A percentile compares a stretch with the other conserved stretches of the same genome.
phyloP scores from a whole-genome alignment of 2,329 filamentous ascomycete species.

The Fusarium heterosporum region DNA sequence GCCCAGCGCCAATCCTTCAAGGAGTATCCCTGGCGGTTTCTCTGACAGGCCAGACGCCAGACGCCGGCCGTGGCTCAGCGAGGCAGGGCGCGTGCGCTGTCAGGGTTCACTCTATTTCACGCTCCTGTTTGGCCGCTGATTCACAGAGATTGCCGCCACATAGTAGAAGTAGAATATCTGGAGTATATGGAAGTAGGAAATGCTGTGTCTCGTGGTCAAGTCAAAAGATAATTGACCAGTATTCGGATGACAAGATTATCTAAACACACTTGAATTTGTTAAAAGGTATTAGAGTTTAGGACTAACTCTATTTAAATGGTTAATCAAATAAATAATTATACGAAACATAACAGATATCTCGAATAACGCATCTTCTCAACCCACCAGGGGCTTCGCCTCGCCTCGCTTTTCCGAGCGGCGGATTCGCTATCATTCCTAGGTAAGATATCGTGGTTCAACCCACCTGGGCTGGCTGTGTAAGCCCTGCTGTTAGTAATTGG shows the following conservation, averaged over 20 bases:
- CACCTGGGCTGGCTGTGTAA: slow-evolving; percentile 16
- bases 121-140: slow-evolving; percentile 24
- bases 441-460: slow-evolving; percentile 8
- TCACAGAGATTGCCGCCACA: slow-evolving; percentile 34
- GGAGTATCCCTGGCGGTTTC: slow-evolving; percentile 16
- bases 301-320: neutral
- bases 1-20: slow-evolving; percentile 26
- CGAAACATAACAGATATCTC: neutral
- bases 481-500: neutral
- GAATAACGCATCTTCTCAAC: neutral
- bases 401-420: slow-evolving; percentile 26
- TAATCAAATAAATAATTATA: neutral
- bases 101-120: slow-evolving; percentile 8
- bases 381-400: slow-evolving; percentile 11
- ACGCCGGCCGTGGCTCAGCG: slow-evolving; percentile 36
- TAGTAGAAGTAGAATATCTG: neutral
- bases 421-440: slow-evolving; percentile 21
- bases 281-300: neutral
- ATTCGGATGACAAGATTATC: neutral
- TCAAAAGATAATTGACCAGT: neutral
- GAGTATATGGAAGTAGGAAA: neutral
- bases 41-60: slow-evolving; percentile 13
- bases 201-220: neutral
- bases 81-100: slow-evolving; percentile 28
- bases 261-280: neutral